phyloP scores from a whole-genome alignment of 257 asterid species.

The Vinca minor region DNA sequence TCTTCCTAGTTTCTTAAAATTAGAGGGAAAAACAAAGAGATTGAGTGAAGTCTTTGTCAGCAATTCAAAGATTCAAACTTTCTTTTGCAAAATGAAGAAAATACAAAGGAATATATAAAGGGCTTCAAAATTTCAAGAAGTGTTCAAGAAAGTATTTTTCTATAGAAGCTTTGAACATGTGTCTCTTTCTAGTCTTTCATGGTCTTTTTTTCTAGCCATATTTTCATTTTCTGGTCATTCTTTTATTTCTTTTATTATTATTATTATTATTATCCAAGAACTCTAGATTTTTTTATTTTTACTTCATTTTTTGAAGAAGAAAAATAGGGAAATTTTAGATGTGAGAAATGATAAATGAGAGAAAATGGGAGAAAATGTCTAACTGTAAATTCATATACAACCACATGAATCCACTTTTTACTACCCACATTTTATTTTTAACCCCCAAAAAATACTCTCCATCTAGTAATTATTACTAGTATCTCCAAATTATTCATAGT shows the following conservation, averaged over 20 bases:
- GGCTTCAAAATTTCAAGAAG: no score
- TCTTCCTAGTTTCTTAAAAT: slow-evolving; percentile 18
- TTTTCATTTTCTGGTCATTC: background rate
- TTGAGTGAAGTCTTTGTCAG: slow-evolving; percentile 43
- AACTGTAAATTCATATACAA: background rate
- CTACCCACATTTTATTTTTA: slow-evolving; percentile 3
- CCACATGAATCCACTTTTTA: slow-evolving; percentile 14
- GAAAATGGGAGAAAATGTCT: background rate
- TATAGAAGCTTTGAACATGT: background rate
- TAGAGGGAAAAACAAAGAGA: slow-evolving; percentile 61
- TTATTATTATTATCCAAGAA: no score
- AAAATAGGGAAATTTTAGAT: background rate
- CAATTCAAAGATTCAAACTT: slow-evolving; percentile 41
- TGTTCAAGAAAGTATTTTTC: no score
- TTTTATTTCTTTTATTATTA: background rate
- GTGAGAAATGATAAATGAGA: background rate
- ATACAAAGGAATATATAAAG: no score
- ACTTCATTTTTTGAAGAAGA: no score
- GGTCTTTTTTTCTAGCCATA: slow-evolving; percentile 8
- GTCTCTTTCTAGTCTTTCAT: slow-evolving; percentile 12
- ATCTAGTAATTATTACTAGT: no score
- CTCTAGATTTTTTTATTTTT: background rate
- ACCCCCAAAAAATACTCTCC: no score
- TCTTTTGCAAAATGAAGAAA: slow-evolving; percentile 12
- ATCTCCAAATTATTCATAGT: no score